phyloP scores from a whole-genome alignment of 2,329 filamentous ascomycete genomes.

The Chrysosphaeria jannelii region DNA sequence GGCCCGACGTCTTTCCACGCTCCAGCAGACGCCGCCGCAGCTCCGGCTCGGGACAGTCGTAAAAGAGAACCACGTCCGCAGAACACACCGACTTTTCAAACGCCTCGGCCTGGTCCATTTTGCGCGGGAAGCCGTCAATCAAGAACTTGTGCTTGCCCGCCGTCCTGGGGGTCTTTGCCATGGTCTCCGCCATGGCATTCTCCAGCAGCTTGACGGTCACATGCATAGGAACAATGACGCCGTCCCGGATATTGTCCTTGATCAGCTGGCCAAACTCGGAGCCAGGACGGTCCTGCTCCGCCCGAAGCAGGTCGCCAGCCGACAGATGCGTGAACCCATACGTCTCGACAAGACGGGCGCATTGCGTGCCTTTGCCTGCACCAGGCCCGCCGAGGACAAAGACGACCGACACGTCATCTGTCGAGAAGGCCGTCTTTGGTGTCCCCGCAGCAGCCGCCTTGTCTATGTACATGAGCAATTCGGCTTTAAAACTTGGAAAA shows the following conservation, averaged over 20 bases:
- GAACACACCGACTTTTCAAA: slow-evolving; percentile 77
- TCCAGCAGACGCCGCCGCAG: slow-evolving; percentile 66
- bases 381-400: slow-evolving; percentile 92
- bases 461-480: too few species aligned
- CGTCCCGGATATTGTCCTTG: slow-evolving; percentile 75
- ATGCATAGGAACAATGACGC: slow-evolving; percentile 94
- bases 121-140: slow-evolving; percentile 66
- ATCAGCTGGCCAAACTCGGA: slow-evolving; percentile 83
- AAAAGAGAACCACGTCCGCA: slow-evolving; percentile 68
- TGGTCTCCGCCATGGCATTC: slow-evolving; percentile 57
- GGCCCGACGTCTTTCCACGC: slow-evolving; percentile 73
- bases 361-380: slow-evolving; percentile 91
- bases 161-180: slow-evolving; percentile 9
- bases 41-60: slow-evolving; percentile 68
- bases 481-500: too few species aligned
- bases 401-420: slow-evolving; percentile 58
- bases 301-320: slow-evolving; percentile 75
- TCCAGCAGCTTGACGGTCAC: slow-evolving; percentile 82
- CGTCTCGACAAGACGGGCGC: slow-evolving; percentile 55
- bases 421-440: slow-evolving; percentile 34
- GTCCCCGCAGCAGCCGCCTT: slow-evolving; percentile 2
- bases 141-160: slow-evolving; percentile 32
- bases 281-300: slow-evolving; percentile 66
- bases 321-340: slow-evolving; percentile 84
- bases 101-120: slow-evolving; percentile 85